Base-by-base conservation (phyloP, 2,329 filamentous ascomycete genomes). In the Alternaria arborescens region DNA sequence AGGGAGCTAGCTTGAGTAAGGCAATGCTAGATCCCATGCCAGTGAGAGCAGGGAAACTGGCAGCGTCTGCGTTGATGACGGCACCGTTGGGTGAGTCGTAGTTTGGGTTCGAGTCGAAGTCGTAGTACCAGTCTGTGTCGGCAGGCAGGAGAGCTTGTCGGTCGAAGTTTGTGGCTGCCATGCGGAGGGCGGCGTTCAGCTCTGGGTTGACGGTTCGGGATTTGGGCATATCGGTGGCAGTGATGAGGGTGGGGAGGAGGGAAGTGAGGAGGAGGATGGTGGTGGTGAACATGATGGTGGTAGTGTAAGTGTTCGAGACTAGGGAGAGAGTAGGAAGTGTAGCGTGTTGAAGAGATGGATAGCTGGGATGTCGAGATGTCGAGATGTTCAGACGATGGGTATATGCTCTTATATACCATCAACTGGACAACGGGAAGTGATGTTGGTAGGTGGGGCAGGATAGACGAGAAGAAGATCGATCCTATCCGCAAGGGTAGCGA, bases 11-110 rank as follows among this genome's bases (percentile, higher is more conserved):
- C 61, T 73, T 76, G 30, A 83, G 69, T 44, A 82, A 74, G 7
- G 79, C 82, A 70, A 83, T 69, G 14, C 82, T 84, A 74, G 85
- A 81, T 40, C 82, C 82, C 34, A 83, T 78, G 20, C 79, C 81
- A 14, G 78, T 78, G 1, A 82, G 74, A 18, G 82, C 82, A 5
- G 83, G 83, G 64, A 85, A 85, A 20, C 82, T 84, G 18, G 82
- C 82, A 12, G 81, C 81, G 63, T 85, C 84, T 64, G 84, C 84
- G 65, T 83, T 85, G 63, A 83, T 78, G 34, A 86, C 84, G 16
- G 80, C 79, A 12, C 84, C 84, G 1, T 82, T 61, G 61, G 80
- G 80, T 32, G 75, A 82, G 67, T 82, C 81, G 70, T 81, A 83
- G 66, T 77, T 75, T 12, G 71, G 65, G 52, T 83, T 76, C 10